Conservation (phyloP, 805 yeast species). For the Saccharomyces jurei region DNA sequence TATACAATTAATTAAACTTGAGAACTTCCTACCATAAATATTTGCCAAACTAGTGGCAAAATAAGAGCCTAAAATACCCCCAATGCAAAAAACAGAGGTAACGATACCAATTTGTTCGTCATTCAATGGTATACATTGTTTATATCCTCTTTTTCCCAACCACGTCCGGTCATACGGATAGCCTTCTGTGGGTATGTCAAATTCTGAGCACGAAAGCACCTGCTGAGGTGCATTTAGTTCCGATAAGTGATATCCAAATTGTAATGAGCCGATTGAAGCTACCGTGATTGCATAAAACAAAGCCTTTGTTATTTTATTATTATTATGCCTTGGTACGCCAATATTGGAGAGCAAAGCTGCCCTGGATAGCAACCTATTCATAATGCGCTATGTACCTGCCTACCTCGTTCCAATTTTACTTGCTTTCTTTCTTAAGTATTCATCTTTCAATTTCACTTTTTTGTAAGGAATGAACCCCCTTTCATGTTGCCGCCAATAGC, state of each 20-base stretch:
- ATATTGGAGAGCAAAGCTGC: not conserved
- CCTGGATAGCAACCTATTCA: not conserved
- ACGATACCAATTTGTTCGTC: constrained; percentile 59
- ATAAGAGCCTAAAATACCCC: constrained; percentile 72
- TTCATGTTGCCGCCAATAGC: not conserved
- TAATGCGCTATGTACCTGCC: not conserved
- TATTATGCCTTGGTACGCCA: not conserved
- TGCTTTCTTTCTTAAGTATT: not conserved
- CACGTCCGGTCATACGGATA: constrained; percentile 30
- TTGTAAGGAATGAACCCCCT: not conserved
- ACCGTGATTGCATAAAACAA: not conserved
- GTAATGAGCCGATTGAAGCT: constrained; percentile 41
- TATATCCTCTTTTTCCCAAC: constrained; percentile 39
- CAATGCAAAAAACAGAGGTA: constrained; percentile 76
- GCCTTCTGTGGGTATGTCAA: constrained; percentile 12
- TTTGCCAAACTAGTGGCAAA: constrained; percentile 68
- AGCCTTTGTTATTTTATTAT: not conserved
- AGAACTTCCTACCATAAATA: constrained; percentile 48
- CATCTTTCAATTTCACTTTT: not conserved
- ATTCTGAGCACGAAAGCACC: constrained; percentile 44
- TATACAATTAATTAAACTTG: constrained; percentile 45
- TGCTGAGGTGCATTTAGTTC: constrained; percentile 78
- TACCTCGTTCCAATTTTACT: not conserved
- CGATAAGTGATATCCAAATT: constrained; percentile 83
- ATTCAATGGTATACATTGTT: constrained; percentile 52